Evolutionary conservation across 345 rosid species (phyloP).

Genomic region (Brassica carinata): DNA sequence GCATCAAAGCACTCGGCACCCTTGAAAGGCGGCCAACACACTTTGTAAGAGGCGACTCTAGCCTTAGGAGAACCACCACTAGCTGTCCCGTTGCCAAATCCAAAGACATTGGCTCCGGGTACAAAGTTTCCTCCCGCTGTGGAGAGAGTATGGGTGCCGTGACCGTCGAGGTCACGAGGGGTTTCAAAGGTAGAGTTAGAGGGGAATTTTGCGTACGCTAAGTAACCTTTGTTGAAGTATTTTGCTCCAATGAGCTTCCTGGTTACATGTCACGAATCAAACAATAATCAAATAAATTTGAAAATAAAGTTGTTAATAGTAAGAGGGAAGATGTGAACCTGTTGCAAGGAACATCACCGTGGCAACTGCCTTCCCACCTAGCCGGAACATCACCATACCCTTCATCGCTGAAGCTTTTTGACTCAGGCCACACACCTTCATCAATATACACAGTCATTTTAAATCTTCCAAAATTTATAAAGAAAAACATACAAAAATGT

Average conservation of each 20-base stretch:
- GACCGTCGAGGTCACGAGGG: slow-evolving; percentile 51
- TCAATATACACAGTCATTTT: neutral
- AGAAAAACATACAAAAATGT: neutral
- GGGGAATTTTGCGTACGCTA: slow-evolving; percentile 30
- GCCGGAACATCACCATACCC: slow-evolving; percentile 56
- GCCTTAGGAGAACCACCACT: slow-evolving; percentile 73
- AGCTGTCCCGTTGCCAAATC: slow-evolving; percentile 59
- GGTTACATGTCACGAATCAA: slow-evolving; percentile 1
- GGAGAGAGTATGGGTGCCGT: slow-evolving; percentile 67
- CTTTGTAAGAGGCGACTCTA: slow-evolving; percentile 61
- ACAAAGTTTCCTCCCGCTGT: slow-evolving; percentile 66
- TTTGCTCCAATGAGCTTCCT: slow-evolving; percentile 73
- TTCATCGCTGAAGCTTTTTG: slow-evolving; percentile 61
- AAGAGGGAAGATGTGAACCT: slow-evolving; percentile 38
- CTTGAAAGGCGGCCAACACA: slow-evolving; percentile 50
- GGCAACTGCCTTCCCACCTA: slow-evolving; percentile 61
- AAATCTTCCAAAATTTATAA: neutral
- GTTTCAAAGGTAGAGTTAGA: slow-evolving; percentile 39
- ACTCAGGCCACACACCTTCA: slow-evolving; percentile 70
- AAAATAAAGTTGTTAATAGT: neutral
- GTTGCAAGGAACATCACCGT: slow-evolving; percentile 51
- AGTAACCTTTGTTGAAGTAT: slow-evolving; percentile 65
- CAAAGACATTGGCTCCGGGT: slow-evolving; percentile 46
- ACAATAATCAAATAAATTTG: neutral
- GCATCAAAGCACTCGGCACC: slow-evolving; percentile 50